Evolutionary conservation across 805 yeast species (phyloP).

Genomic region (Nakazawaea wyomingensis): DNA sequence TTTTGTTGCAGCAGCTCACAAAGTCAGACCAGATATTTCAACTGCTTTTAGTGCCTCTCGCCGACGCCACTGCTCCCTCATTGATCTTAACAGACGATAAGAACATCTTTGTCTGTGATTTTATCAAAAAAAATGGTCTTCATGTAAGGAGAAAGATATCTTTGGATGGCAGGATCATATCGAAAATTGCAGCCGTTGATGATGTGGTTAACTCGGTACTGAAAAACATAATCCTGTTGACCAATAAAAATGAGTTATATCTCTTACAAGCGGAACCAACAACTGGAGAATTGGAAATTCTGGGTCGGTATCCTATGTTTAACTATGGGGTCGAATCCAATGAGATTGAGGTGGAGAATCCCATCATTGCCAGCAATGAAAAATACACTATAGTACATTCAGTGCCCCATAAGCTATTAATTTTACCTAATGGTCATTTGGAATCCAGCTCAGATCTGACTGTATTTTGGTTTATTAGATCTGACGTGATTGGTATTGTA

Average conservation of each 20-base stretch:
- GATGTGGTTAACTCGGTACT: too few relatives aligned
- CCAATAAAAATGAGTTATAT: background rate
- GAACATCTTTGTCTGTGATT: background rate
- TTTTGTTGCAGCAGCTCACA: background rate
- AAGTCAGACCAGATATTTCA: conserved; percentile 3
- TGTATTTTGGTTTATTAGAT: background rate
- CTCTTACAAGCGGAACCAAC: background rate
- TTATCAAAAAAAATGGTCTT: background rate
- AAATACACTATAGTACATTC: background rate
- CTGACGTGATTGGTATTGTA: background rate
- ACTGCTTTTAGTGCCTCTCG: background rate
- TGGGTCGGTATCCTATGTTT: background rate
- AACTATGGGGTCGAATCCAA: background rate
- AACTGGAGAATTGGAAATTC: background rate
- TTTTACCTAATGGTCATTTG: background rate
- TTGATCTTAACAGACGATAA: background rate
- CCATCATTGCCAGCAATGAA: background rate
- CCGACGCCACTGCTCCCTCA: background rate
- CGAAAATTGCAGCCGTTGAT: too few relatives aligned
- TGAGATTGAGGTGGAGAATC: background rate
- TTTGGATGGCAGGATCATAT: too few relatives aligned
- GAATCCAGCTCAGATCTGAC: background rate
- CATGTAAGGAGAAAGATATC: background rate
- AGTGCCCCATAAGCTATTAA: background rate
- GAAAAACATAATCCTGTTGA: background rate